Evolutionary conservation across 805 yeast species (phyloP).

Genomic region (Saccharomycopsis malanga): DNA sequence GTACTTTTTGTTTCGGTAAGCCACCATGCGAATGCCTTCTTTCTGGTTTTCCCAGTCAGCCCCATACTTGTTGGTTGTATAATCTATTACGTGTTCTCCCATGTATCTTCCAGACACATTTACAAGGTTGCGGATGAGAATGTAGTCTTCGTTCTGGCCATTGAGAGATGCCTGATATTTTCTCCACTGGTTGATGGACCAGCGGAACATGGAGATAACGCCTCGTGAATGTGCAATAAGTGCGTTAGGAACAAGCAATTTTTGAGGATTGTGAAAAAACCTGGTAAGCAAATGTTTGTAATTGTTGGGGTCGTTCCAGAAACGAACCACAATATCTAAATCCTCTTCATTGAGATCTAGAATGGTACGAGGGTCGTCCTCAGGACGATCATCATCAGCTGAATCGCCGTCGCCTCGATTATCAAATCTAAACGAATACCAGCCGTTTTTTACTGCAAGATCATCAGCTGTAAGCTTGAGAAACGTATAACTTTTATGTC

Average conservation of each 20-base stretch:
- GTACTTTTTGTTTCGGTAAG: slow-evolving; percentile 45
- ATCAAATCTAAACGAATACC: slow-evolving; percentile 68
- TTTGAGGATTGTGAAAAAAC: slow-evolving; percentile 9
- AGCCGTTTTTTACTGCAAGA: slow-evolving; percentile 53
- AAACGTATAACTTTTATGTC: slow-evolving; percentile 76
- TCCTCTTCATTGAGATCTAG: slow-evolving; percentile 64
- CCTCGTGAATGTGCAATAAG: slow-evolving; percentile 81
- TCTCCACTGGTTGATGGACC: slow-evolving; percentile 46
- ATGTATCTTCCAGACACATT: slow-evolving; percentile 66
- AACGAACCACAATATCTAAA: slow-evolving; percentile 41
- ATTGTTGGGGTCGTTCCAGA: slow-evolving; percentile 19
- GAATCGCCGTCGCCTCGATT: slow-evolving; percentile 84
- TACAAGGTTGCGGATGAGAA: slow-evolving; percentile 55
- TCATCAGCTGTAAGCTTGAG: slow-evolving; percentile 54
- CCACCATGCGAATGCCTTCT: not conserved
- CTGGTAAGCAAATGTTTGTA: slow-evolving; percentile 23
- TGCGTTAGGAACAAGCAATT: slow-evolving; percentile 41
- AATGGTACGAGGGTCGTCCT: slow-evolving; percentile 35
- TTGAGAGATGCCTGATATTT: slow-evolving; percentile 23
- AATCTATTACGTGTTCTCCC: slow-evolving; percentile 1
- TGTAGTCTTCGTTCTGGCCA: too few relatives aligned
- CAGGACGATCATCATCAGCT: slow-evolving; percentile 27
- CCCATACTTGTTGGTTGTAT: not conserved
- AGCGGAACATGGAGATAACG: slow-evolving; percentile 62
- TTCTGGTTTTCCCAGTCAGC: too few relatives aligned